Evolutionary conservation across 768 basidiomycete genomes (phyloP).

Genomic region (Termitomyces sp.): DNA sequence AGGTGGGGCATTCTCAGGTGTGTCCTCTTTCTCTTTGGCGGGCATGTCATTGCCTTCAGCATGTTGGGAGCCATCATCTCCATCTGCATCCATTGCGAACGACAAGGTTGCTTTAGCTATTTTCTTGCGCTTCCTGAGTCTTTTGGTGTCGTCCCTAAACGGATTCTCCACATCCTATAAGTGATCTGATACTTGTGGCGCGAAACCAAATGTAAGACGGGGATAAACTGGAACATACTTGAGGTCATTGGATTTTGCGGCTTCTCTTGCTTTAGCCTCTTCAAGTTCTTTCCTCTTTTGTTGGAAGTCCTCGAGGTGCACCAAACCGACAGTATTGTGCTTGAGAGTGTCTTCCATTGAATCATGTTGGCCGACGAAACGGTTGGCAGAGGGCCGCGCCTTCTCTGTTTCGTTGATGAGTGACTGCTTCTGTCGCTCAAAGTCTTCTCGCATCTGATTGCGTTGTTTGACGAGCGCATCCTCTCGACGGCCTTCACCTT

Average conservation of each 20-base stretch:
- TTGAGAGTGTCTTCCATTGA: constrained; percentile 92
- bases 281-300: constrained; percentile 84
- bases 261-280: constrained; percentile 86
- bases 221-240: constrained; percentile 59
- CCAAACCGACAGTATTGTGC: constrained; percentile 87
- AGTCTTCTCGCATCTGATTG: constrained; percentile 72
- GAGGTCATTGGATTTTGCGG: constrained; percentile 75
- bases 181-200: constrained; percentile 36
- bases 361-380: constrained; percentile 93
- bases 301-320: constrained; percentile 89
- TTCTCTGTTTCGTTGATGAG: constrained; percentile 90
- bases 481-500: constrained; percentile 81
- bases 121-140: constrained; percentile 91
- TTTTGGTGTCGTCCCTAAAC: constrained; percentile 85
- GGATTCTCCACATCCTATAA: constrained; percentile 75
- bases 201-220: constrained; percentile 9
- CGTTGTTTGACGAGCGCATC: constrained; percentile 84
- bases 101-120: constrained; percentile 83
- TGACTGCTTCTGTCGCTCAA: constrained; percentile 71
- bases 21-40: constrained; percentile 32
- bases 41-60: constrained; percentile 22
- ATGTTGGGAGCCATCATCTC: constrained; percentile 33
- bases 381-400: constrained; percentile 77
- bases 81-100: constrained; percentile 86
- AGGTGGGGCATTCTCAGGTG: constrained; percentile 39